phyloP scores from a whole-genome alignment of 1,284 basidiomycete genomes.

The Rhodotorula sp. region DNA sequence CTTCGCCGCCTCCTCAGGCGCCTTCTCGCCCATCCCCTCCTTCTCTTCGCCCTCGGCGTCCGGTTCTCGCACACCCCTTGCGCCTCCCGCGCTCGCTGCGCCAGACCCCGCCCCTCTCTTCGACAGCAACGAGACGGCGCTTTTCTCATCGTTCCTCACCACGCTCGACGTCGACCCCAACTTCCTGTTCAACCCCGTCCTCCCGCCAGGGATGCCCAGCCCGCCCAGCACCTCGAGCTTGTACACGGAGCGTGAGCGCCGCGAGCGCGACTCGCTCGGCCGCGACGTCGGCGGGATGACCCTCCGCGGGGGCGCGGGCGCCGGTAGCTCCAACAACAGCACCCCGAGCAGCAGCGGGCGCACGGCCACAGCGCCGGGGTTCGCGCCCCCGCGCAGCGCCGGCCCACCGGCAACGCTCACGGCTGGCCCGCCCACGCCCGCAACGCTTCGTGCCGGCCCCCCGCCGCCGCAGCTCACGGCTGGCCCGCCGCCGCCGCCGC shows the following conservation, averaged over 20 bases:
- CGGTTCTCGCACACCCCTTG: neutral
- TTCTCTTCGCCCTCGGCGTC: neutral
- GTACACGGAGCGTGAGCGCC: neutral
- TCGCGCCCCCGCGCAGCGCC: too few species aligned
- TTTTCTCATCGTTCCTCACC: constrained; percentile 36
- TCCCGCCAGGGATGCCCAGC: constrained; percentile 40
- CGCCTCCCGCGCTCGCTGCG: neutral
- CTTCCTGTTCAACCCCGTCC: constrained; percentile 40
- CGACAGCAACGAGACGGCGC: constrained; percentile 28
- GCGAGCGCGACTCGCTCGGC: constrained; percentile 22
- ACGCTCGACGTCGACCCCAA: constrained; percentile 35
- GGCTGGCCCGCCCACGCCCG: neutral
- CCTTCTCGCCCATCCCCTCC: constrained; percentile 6
- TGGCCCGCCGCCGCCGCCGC: neutral
- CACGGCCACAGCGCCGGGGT: too few species aligned
- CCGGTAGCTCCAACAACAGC: neutral
- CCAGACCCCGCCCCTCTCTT: constrained; percentile 22
- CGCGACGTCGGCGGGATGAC: constrained; percentile 13
- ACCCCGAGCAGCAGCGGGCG: neutral
- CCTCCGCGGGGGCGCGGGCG: neutral
- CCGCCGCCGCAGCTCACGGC: neutral
- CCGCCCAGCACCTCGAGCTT: constrained; percentile 18
- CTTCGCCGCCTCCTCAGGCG: neutral
- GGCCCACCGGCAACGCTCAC: neutral
- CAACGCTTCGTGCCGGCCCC: neutral